Evolutionary conservation across 2,329 filamentous ascomycete genomes (phyloP).

Genomic region (Calonectria hongkongensis): DNA sequence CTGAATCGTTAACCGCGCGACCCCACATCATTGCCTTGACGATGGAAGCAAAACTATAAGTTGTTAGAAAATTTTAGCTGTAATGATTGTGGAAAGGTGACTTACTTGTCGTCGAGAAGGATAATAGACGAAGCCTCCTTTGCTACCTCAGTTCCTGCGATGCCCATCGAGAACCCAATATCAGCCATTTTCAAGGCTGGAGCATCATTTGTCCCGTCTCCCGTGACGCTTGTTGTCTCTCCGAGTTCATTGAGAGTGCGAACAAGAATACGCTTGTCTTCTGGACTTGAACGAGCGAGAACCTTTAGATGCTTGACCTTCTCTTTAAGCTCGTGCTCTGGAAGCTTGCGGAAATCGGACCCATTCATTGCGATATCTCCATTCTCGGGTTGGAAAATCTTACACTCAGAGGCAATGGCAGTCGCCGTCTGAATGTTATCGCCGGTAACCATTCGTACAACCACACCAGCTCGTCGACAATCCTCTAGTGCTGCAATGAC

Average conservation of each 20-base stretch:
- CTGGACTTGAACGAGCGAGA: conserved; percentile 78
- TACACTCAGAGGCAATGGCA: conserved; percentile 67
- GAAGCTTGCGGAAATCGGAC: conserved; percentile 73
- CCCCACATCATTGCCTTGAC: conserved; percentile 79
- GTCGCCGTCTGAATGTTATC: conserved; percentile 67
- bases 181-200: conserved; percentile 77
- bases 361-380: conserved; percentile 81
- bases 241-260: conserved; percentile 77
- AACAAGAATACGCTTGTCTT: conserved; percentile 80
- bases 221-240: conserved; percentile 75
- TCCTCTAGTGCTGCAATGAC: conserved; percentile 78
- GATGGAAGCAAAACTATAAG: conserved; percentile 68
- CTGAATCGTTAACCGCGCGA: conserved; percentile 77
- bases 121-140: conserved; percentile 79
- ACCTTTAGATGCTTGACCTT: conserved; percentile 78
- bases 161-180: conserved; percentile 79
- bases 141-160: conserved; percentile 78
- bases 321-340: conserved; percentile 70
- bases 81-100: neutral
- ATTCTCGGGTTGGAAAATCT: conserved; percentile 65
- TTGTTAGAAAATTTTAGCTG: conserved; percentile 1
- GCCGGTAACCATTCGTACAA: conserved; percentile 79
- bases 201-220: conserved; percentile 78
- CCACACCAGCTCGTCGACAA: conserved; percentile 79
- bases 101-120: conserved; percentile 74